Evolutionary conservation across 225 moss, liverwort and hornwort genomes (phyloP).

Genomic region (Anthoceros angustus): DNA sequence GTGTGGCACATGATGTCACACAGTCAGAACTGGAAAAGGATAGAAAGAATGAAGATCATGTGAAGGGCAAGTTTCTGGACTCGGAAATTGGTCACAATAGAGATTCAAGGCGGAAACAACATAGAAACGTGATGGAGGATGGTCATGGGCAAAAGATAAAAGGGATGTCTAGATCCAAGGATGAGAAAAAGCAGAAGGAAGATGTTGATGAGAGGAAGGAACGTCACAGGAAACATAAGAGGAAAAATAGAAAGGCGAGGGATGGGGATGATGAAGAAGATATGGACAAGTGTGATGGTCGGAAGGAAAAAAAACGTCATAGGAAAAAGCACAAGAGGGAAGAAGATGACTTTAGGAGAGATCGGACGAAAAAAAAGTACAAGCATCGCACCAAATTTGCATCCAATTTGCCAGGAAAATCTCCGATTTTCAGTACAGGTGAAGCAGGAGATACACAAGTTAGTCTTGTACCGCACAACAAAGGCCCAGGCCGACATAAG

Average conservation of each 20-base stretch:
- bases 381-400: conserved; percentile 37
- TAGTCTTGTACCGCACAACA: conserved; percentile 3
- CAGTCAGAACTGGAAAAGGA: conserved; percentile 6
- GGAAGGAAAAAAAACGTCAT: conserved; percentile 28
- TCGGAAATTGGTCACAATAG: conserved; percentile 10
- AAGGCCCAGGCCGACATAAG: conserved; percentile 21
- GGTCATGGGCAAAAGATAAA: conserved; percentile 15
- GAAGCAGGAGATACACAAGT: background rate
- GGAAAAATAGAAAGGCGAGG: conserved; percentile 32
- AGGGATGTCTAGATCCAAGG: conserved; percentile 6
- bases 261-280: too few species aligned
- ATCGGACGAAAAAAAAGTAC: conserved; percentile 44
- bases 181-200: conserved; percentile 13
- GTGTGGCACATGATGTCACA: background rate
- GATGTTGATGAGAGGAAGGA: conserved; percentile 40
- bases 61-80: conserved; percentile 1
- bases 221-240: conserved; percentile 44
- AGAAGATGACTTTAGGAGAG: conserved; percentile 34
- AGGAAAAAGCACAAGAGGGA: conserved; percentile 38
- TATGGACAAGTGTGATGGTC: conserved; percentile 22
- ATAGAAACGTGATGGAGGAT: conserved; percentile 14
- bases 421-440: conserved; percentile 8
- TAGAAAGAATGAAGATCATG: conserved; percentile 8
- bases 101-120: background rate
- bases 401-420: conserved; percentile 28